phyloP scores from a whole-genome alignment of 202 grass and related monocot species.

The Alloteropsis angusta region DNA sequence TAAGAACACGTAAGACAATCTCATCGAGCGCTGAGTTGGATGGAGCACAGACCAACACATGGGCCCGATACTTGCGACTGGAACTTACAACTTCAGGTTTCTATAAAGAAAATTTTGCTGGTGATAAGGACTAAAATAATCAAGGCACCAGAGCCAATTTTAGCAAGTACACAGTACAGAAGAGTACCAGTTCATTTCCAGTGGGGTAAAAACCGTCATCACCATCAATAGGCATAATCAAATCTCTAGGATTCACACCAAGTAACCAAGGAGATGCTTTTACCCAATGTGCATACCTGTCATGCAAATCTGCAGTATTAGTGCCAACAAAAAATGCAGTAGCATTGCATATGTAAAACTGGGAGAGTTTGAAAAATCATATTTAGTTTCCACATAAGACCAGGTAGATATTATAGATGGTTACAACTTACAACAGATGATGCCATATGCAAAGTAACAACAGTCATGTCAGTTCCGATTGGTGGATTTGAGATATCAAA shows the following conservation, averaged over 20 bases:
- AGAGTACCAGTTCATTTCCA: slow-evolving; percentile 89
- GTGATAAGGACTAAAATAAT: slow-evolving; percentile 14
- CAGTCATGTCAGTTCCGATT: background rate
- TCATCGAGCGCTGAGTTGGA: slow-evolving; percentile 98
- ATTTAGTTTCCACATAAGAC: slow-evolving; percentile 8
- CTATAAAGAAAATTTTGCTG: slow-evolving; percentile 34
- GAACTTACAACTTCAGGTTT: slow-evolving; percentile 95
- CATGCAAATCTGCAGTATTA: slow-evolving; percentile 21
- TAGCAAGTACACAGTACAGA: slow-evolving; percentile 17
- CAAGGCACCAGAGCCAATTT: background rate
- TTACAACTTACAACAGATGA: background rate
- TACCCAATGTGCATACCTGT: slow-evolving; percentile 62
- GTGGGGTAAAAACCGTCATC: slow-evolving; percentile 97
- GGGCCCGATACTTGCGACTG: slow-evolving; percentile 88
- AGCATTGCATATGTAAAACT: background rate
- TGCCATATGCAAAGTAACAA: background rate
- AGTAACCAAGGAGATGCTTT: slow-evolving; percentile 88
- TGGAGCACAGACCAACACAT: slow-evolving; percentile 94
- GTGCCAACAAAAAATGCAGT: slow-evolving; percentile 13
- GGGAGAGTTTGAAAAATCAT: background rate
- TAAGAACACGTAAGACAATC: slow-evolving; percentile 85
- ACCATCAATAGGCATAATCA: slow-evolving; percentile 81
- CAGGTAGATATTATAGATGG: slow-evolving; percentile 8
- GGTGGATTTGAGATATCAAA: background rate
- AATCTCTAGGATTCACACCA: slow-evolving; percentile 81